Evolutionary conservation across 306 rosid genomes (phyloP).

Genomic region (Fagus sylvatica): DNA sequence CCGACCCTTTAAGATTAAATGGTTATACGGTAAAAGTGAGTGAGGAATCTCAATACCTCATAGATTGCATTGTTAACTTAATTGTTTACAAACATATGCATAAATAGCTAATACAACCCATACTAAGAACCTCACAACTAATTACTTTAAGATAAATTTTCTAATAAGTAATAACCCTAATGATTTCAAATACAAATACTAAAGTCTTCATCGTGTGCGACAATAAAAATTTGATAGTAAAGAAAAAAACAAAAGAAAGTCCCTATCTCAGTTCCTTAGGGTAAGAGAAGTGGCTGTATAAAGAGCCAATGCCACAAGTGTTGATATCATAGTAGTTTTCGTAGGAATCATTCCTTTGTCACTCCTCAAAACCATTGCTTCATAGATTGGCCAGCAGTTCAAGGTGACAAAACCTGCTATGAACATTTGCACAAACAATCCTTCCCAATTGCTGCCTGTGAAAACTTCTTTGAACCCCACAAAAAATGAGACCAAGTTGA

Average conservation of each 20-base stretch:
- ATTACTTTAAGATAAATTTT: too few relatives aligned
- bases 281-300: not conserved
- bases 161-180: too few relatives aligned
- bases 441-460: constrained; percentile 11
- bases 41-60: too few relatives aligned
- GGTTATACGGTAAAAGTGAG: too few relatives aligned
- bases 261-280: not conserved
- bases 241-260: not conserved
- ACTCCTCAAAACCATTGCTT: constrained; percentile 27
- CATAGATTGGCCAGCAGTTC: constrained; percentile 36
- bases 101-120: constrained; percentile 5
- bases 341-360: constrained; percentile 32
- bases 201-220: too few relatives aligned
- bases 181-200: too few relatives aligned
- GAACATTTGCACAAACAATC: constrained; percentile 13
- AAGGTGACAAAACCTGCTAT: constrained; percentile 29
- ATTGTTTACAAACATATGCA: too few relatives aligned
- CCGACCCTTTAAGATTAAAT: too few relatives aligned
- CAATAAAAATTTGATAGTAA: too few relatives aligned
- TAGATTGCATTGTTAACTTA: too few relatives aligned
- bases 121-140: not conserved
- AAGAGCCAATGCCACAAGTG: not conserved
- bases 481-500: constrained; percentile 25
- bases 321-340: not conserved
- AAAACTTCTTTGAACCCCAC: constrained; percentile 3